These are phyloP conservation scores for Rhizopogon hawkerae DNA, from an alignment of 1,284 basidiomycete species.

Conservation along the genomic window DNA sequence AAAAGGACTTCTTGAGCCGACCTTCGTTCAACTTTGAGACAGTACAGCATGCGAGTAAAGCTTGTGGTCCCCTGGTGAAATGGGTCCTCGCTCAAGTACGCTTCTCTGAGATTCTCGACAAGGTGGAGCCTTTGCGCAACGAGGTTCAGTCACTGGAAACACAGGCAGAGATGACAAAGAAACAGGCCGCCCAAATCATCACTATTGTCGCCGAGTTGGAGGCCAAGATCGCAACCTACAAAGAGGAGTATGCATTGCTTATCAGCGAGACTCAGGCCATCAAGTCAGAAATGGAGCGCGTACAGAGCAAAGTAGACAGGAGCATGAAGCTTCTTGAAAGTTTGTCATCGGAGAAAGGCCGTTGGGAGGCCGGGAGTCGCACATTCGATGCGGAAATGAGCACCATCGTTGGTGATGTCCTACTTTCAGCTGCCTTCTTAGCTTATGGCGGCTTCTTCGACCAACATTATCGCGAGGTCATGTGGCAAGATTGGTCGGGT, in stretches of 20 bases:
- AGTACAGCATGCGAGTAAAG: slow-evolving; percentile 92
- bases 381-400: slow-evolving; percentile 99
- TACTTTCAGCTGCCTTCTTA: slow-evolving; percentile 93
- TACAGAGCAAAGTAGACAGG: slow-evolving; percentile 94
- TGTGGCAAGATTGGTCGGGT: slow-evolving; percentile 94
- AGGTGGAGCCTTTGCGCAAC: slow-evolving; percentile 92
- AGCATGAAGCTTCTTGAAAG: slow-evolving; percentile 94
- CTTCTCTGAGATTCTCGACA: slow-evolving; percentile 97
- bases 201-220: slow-evolving; percentile 92
- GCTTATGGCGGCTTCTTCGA: slow-evolving; percentile 99
- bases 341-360: slow-evolving; percentile 87
- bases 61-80: slow-evolving; percentile 96
- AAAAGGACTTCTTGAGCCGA: slow-evolving; percentile 85
- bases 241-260: slow-evolving; percentile 94
- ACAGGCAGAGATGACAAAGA: slow-evolving; percentile 89
- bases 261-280: slow-evolving; percentile 98
- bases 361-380: slow-evolving; percentile 93
- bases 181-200: slow-evolving; percentile 84
- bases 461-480: slow-evolving; percentile 93
- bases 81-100: slow-evolving; percentile 97
- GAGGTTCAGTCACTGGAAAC: slow-evolving; percentile 91
- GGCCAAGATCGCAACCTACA: slow-evolving; percentile 88
- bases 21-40: slow-evolving; percentile 94
- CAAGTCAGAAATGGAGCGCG: slow-evolving; percentile 96
- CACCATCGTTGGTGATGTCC: slow-evolving; percentile 95